A percentile compares a stretch with the other conserved stretches of the same genome.
phyloP scores from a whole-genome alignment of 768 basidiomycete genomes.

The Hortiboletus flavorubellus region DNA sequence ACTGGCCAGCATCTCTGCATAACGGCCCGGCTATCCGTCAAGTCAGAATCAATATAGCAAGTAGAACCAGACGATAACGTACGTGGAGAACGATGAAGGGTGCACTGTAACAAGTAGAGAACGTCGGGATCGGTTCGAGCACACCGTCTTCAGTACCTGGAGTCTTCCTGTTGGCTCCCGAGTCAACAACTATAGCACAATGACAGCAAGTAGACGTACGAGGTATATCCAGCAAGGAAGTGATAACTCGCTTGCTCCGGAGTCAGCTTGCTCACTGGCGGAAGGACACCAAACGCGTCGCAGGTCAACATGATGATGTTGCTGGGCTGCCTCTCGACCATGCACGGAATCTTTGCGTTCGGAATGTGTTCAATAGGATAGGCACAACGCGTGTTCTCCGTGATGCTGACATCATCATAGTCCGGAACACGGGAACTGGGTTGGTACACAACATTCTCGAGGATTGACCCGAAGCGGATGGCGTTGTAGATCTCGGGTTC shows the following conservation, averaged over 20 bases:
- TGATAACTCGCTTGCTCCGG: slow-evolving; percentile 97
- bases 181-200: slow-evolving; percentile 9
- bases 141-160: slow-evolving; percentile 99
- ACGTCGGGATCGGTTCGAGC: slow-evolving; percentile 96
- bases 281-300: slow-evolving; percentile 97
- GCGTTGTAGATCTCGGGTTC: slow-evolving; percentile 98
- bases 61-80: slow-evolving; percentile 22
- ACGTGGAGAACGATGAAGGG: slow-evolving; percentile 99
- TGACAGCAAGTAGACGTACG: slow-evolving; percentile 43
- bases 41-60: slow-evolving; percentile 2
- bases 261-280: slow-evolving; percentile 89
- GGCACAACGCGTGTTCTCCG: slow-evolving; percentile 98
- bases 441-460: slow-evolving; percentile 99
- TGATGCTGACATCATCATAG: slow-evolving; percentile 95
- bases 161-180: slow-evolving; percentile 63
- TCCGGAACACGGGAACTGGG: slow-evolving; percentile 79
- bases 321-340: slow-evolving; percentile 80
- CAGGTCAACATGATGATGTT: slow-evolving; percentile 98
- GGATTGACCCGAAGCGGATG: slow-evolving; percentile 92
- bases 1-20: slow-evolving; percentile 95
- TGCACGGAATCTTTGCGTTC: slow-evolving; percentile 92
- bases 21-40: slow-evolving; percentile 71
- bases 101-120: slow-evolving; percentile 98
- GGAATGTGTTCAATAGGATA: slow-evolving; percentile 98
- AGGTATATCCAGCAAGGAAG: slow-evolving; percentile 95